Percentiles rank a stretch among this genome's conserved stretches.
Evolutionary conservation across 495 filamentous ascomycete species (phyloP).

Genomic region (Geopyxis carbonaria): DNA sequence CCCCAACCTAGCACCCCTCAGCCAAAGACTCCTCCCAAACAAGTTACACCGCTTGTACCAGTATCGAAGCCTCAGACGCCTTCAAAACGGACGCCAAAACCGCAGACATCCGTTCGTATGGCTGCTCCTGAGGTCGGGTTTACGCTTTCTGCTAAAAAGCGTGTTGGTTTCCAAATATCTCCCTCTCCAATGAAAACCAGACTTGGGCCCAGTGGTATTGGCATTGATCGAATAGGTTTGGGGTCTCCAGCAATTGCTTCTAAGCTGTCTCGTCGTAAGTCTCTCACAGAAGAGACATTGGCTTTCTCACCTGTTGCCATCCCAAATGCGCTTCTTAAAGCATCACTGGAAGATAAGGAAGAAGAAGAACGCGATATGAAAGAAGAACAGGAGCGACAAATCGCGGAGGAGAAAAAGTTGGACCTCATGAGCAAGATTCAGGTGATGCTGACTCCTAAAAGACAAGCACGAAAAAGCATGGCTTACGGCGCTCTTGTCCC

Average conservation of each 20-base stretch:
- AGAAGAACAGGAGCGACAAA: conserved; percentile 45
- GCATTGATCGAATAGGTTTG: conserved; percentile 55
- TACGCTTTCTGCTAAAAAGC: conserved; percentile 17
- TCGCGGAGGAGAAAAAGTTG: conserved; percentile 31
- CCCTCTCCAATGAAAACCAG: too few species aligned
- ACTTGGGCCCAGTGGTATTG: conserved; percentile 40
- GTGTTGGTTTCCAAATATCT: conserved; percentile 14
- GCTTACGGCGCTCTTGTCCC: conserved; percentile 21
- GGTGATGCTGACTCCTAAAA: conserved; percentile 17
- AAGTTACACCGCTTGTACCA: conserved; percentile 9
- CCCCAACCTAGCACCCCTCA: too few species aligned
- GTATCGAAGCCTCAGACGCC: conserved; percentile 14
- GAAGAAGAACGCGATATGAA: conserved; percentile 53
- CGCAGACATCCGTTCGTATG: conserved; percentile 4
- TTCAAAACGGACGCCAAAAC: conserved; percentile 14
- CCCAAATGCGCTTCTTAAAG: conserved; percentile 41
- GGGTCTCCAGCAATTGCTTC: conserved; percentile 62
- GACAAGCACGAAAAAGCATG: conserved; percentile 14
- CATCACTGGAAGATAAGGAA: conserved; percentile 48
- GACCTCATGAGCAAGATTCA: conserved; percentile 20
- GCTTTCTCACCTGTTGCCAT: conserved; percentile 39
- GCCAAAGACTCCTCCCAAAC: conserved; percentile 15
- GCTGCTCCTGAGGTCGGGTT: conserved; percentile 9
- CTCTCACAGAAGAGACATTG: conserved; percentile 48
- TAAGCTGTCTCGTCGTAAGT: conserved; percentile 53